Percentiles rank a stretch among this genome's conserved stretches.
These are phyloP conservation scores for Vicia faba DNA, from an alignment of 306 rosid genomes.

Conservation along the genomic window DNA sequence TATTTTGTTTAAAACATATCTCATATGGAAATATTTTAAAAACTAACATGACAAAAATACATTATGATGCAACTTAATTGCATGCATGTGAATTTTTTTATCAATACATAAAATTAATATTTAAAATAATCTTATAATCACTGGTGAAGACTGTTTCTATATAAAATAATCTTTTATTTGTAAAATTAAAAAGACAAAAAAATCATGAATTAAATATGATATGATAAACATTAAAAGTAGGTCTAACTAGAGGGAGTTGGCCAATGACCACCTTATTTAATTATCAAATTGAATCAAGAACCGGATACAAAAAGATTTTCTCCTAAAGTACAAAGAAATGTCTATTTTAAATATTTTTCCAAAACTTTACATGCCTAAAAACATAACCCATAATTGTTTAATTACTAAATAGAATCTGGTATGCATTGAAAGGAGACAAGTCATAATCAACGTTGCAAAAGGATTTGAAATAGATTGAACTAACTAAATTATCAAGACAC, in stretches of 20 bases:
- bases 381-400: conserved; percentile 29
- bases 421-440: conserved; percentile 41
- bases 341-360: conserved; percentile 9
- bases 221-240: conserved; percentile 19
- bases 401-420: background rate
- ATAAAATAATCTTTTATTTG: no score
- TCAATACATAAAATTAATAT: no score
- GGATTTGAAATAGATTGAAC: conserved; percentile 44
- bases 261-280: conserved; percentile 26
- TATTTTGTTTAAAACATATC: no score
- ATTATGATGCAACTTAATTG: no score
- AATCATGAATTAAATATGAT: no score
- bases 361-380: conserved; percentile 23
- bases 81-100: no score
- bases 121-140: no score
- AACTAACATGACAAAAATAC: no score
- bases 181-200: no score
- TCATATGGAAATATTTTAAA: no score
- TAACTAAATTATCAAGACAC: conserved; percentile 56
- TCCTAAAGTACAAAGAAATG: background rate
- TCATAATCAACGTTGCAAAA: conserved; percentile 44
- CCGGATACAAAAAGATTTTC: background rate
- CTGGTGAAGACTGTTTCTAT: no score
- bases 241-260: conserved; percentile 40
- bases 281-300: conserved; percentile 29